phyloP scores from a whole-genome alignment of 2,329 filamentous ascomycete genomes.

The Sarocladiaceae sp. region DNA sequence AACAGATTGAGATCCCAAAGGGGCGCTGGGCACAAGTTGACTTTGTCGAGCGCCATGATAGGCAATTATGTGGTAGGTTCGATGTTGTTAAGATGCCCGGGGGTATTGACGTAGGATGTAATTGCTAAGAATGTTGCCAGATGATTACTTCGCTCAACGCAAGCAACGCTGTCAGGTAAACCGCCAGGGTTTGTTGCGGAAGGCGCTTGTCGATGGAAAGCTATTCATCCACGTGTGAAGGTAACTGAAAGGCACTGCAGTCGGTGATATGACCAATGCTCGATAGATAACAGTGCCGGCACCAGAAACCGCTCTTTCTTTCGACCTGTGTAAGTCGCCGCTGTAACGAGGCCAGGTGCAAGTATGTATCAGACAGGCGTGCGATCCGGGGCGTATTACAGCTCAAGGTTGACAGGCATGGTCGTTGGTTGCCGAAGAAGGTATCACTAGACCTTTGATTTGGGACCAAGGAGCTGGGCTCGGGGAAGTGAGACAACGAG shows the following conservation, averaged over 20 bases:
- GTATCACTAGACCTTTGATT: conserved; percentile 6
- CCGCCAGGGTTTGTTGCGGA: background rate
- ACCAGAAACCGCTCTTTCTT: too few species aligned
- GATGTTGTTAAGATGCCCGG: too few species aligned
- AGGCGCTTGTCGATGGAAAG: too few species aligned
- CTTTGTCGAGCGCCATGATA: conserved; percentile 25
- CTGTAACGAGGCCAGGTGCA: too few species aligned
- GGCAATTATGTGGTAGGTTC: background rate
- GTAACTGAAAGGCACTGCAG: too few species aligned
- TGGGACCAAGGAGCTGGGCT: conserved; percentile 4
- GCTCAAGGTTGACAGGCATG: conserved; percentile 3
- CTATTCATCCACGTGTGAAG: too few species aligned
- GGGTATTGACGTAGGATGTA: too few species aligned
- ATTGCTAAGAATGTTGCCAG: too few species aligned
- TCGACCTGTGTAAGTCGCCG: too few species aligned
- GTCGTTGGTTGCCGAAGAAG: conserved; percentile 4
- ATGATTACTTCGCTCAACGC: too few species aligned
- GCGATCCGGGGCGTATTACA: conserved; percentile 3
- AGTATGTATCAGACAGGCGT: background rate
- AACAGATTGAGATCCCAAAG: conserved; percentile 62
- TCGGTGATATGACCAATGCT: too few species aligned
- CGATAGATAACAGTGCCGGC: too few species aligned
- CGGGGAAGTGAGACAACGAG: background rate
- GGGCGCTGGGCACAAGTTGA: conserved; percentile 54
- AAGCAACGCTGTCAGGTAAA: background rate